These are phyloP conservation scores for Abrus pulchellus DNA, from an alignment of 306 rosid genomes.

Conservation along the genomic window DNA sequence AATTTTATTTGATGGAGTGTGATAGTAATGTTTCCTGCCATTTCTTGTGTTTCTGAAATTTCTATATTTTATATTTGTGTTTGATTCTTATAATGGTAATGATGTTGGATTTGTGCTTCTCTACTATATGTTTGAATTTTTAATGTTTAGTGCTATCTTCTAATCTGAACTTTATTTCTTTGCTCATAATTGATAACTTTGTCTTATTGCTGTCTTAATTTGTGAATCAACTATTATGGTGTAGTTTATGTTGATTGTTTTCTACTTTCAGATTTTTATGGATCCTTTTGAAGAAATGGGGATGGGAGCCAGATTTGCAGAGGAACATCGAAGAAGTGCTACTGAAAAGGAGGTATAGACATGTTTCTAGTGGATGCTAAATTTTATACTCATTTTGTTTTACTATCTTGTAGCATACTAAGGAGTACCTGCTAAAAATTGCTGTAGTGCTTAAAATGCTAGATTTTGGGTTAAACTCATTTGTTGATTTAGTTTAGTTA, in stretches of 20 bases:
- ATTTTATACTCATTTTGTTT: slow-evolving; percentile 34
- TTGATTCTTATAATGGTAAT: slow-evolving; percentile 33
- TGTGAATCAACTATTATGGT: slow-evolving; percentile 26
- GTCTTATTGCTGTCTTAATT: slow-evolving; percentile 41
- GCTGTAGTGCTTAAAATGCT: slow-evolving; percentile 9
- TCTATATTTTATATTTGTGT: neutral
- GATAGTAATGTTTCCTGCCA: slow-evolving; percentile 17
- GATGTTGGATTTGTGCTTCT: slow-evolving; percentile 33
- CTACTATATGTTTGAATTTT: slow-evolving; percentile 10
- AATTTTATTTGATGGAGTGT: slow-evolving; percentile 31
- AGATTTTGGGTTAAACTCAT: slow-evolving; percentile 37
- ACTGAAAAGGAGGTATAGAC: slow-evolving; percentile 83
- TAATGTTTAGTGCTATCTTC: slow-evolving; percentile 25
- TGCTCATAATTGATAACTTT: slow-evolving; percentile 16
- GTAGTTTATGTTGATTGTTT: slow-evolving; percentile 41
- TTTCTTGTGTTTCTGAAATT: slow-evolving; percentile 39
- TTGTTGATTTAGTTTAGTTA: slow-evolving; percentile 15
- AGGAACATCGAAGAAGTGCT: slow-evolving; percentile 82
- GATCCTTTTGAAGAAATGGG: slow-evolving; percentile 96
- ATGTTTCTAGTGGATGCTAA: slow-evolving; percentile 41
- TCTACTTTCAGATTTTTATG: slow-evolving; percentile 67
- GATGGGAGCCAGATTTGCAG: slow-evolving; percentile 74
- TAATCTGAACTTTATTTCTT: slow-evolving; percentile 8
- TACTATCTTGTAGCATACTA: slow-evolving; percentile 33
- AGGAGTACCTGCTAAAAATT: slow-evolving; percentile 2